A percentile compares a stretch with the other conserved stretches of the same genome.
These are phyloP conservation scores for Tephrocybe sp. DNA, from an alignment of 768 basidiomycete genomes.

Conservation along the genomic window DNA sequence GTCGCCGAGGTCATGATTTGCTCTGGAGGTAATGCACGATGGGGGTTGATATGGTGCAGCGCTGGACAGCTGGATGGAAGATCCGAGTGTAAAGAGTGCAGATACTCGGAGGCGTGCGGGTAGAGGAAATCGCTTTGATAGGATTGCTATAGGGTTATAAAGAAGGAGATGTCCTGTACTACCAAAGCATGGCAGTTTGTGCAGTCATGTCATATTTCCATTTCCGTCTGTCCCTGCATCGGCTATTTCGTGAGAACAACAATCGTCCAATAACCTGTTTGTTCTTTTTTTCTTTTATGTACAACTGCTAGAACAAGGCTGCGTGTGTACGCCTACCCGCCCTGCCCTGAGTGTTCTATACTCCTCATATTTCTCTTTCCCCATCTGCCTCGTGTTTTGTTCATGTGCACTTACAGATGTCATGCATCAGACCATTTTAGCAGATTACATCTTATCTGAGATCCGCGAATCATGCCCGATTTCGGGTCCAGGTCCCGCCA, in stretches of 20 bases:
- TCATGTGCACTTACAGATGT: background rate
- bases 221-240: constrained; percentile 30
- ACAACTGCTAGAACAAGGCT: background rate
- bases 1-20: constrained; percentile 8
- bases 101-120: constrained; percentile 9
- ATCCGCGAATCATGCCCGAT: constrained; percentile 23
- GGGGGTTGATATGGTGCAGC: constrained; percentile 7
- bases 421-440: constrained; percentile 21
- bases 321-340: background rate
- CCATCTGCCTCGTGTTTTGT: constrained; percentile 8
- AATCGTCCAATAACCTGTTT: constrained; percentile 11
- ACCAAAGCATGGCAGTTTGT: constrained; percentile 28
- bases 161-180: constrained; percentile 23
- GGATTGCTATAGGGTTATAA: constrained; percentile 18
- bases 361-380: background rate
- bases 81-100: constrained; percentile 5
- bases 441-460: constrained; percentile 30
- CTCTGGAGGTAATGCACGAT: constrained; percentile 12
- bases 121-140: constrained; percentile 15
- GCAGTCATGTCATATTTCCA: constrained; percentile 30
- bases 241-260: constrained; percentile 20
- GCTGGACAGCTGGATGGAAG: constrained; percentile 9
- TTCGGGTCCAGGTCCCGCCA: constrained; percentile 17
- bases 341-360: background rate
- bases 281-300: constrained; percentile 9